A percentile compares a stretch with the other conserved stretches of the same genome.
Evolutionary conservation across 768 basidiomycete genomes (phyloP).

Genomic region (Epithele typhae): DNA sequence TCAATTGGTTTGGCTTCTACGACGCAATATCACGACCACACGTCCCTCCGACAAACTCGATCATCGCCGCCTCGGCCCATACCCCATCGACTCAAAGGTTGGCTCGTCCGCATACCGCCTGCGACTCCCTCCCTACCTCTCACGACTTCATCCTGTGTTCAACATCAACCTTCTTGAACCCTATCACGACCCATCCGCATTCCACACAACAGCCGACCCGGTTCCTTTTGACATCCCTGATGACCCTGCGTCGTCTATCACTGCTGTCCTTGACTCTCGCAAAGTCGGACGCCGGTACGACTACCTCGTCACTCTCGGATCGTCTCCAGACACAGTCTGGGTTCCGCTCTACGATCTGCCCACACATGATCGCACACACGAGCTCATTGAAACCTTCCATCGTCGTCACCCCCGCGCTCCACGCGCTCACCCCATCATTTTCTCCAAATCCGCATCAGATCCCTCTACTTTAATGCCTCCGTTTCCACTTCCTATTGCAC

Average conservation of each 20-base stretch:
- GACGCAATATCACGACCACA: conserved; percentile 35
- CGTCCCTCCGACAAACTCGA: conserved; percentile 36
- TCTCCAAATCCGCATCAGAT: neutral
- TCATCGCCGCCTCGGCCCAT: neutral
- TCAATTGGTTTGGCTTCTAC: conserved; percentile 34
- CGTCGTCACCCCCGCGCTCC: conserved; percentile 28
- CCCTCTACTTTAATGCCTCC: too few relatives aligned
- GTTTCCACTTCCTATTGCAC: too few relatives aligned
- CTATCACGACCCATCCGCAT: conserved; percentile 26
- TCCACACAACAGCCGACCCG: conserved; percentile 24
- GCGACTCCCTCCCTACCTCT: conserved; percentile 28
- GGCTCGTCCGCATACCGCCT: conserved; percentile 22
- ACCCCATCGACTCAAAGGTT: neutral
- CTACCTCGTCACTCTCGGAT: conserved; percentile 26
- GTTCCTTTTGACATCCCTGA: conserved; percentile 5
- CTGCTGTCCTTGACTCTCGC: conserved; percentile 27
- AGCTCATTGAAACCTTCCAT: conserved; percentile 32
- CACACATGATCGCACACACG: conserved; percentile 11
- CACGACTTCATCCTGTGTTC: conserved; percentile 35
- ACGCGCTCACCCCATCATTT: conserved; percentile 19
- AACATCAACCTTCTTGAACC: conserved; percentile 30
- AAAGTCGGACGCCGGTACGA: conserved; percentile 32
- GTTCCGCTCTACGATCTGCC: conserved; percentile 33
- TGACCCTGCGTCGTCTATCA: conserved; percentile 9
- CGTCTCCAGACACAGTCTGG: conserved; percentile 30